These are phyloP conservation scores for Sclerotinia sclerotiorum DNA, from an alignment of 2,329 filamentous ascomycete genomes.

Conservation along the genomic window DNA sequence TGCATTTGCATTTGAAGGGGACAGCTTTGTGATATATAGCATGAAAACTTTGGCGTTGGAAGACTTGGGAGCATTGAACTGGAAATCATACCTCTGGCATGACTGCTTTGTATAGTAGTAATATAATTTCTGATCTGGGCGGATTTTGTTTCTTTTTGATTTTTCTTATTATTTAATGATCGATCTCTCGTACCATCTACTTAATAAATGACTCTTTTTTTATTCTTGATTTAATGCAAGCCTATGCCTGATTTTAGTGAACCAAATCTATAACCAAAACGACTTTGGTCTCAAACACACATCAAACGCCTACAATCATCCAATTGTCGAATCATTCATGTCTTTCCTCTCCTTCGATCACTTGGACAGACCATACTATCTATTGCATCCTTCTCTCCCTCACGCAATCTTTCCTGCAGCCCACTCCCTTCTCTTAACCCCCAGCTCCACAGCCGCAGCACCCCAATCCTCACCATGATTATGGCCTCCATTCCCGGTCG, in stretches of 20 bases:
- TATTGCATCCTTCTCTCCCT: neutral
- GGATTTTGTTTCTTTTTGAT: neutral
- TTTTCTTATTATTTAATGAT: slow-evolving; percentile 13
- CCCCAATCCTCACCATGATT: slow-evolving; percentile 99
- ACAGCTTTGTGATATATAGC: slow-evolving; percentile 24
- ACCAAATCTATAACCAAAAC: slow-evolving; percentile 5
- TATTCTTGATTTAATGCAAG: neutral
- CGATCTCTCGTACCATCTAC: neutral
- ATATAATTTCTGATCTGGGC: slow-evolving; percentile 25
- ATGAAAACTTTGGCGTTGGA: slow-evolving; percentile 25
- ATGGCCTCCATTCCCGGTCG: slow-evolving; percentile 60
- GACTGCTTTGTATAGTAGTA: slow-evolving; percentile 27
- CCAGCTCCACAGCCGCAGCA: slow-evolving; percentile 88
- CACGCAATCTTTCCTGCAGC: slow-evolving; percentile 45
- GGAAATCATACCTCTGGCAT: slow-evolving; percentile 23
- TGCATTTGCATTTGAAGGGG: slow-evolving; percentile 25
- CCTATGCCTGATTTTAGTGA: neutral
- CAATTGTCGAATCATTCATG: slow-evolving; percentile 10
- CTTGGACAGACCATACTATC: neutral
- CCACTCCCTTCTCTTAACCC: slow-evolving; percentile 83
- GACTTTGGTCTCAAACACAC: neutral
- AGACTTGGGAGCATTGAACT: slow-evolving; percentile 24
- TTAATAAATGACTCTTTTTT: slow-evolving; percentile 5
- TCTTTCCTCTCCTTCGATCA: neutral
- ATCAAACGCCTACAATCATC: slow-evolving; percentile 10